Base-by-base conservation (phyloP, 179 eudicot species). In the Spergularia azorica region DNA sequence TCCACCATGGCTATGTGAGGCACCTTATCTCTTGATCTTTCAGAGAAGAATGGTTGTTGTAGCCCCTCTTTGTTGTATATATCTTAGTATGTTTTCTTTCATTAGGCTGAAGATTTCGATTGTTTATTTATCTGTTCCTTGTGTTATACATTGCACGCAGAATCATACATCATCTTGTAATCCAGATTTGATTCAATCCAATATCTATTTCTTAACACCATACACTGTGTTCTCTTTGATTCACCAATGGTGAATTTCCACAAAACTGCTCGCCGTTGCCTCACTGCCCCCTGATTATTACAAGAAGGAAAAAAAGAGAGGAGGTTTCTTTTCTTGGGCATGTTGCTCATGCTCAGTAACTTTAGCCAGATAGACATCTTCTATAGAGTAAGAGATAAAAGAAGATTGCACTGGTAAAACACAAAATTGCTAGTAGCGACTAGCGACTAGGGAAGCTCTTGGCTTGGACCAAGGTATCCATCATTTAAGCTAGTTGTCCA, bases 11-110 rank as follows among this genome's bases (percentile, higher is more conserved):
- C 43, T 75, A 36, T 61, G 8, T 56, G 76, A 55, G 64, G 76
- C 74, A 65, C 73, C 77, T 72, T 60, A 56, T 77, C 59, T 38
- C 32, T 50, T 62, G 70, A 26, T 73, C 13, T 11, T 67, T 67
- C 73, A 0, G 64, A 71, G 60, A 68, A 61, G 67, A 73, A 39
- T 43, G 68, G 41, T 26, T 26, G 32, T 65, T 18, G n/a, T 52
- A 39, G 80, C 48, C 65, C 80, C 71, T 57, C 55, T 18, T 55
- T 72, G 63, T 69, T 70, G 77, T 75, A 79, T 65, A 59, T 4
- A 26, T 63, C 21, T 46, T 32, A 3, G 38, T 16, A 15, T n/a
- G 38, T 63, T 41, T 43, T 32, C 56, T 50, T 67, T 17, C 46
- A 6, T 46, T 12, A 12, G 54, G 26, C 20, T 16, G 11, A 20